Evolutionary conservation across 345 rosid genomes (phyloP).

Genomic region (Citrus trifoliata): DNA sequence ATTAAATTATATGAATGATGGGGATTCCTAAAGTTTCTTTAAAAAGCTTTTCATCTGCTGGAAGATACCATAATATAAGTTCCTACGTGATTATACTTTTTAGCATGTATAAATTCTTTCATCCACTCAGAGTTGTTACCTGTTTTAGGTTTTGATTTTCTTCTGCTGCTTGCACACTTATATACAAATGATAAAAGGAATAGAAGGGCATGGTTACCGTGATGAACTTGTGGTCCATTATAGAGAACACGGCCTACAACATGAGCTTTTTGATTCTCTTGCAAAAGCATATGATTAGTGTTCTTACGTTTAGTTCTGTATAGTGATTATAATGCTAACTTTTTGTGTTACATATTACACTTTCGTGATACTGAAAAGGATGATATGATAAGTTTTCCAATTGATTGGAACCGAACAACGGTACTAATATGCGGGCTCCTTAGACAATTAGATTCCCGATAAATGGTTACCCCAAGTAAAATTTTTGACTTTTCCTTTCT

Average conservation of each 20-base stretch:
- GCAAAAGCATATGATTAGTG: conserved; percentile 64
- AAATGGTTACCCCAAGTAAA: neutral
- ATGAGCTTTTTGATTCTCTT: conserved; percentile 84
- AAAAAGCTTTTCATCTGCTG: neutral
- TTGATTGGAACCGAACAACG: neutral
- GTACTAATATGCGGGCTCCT: neutral
- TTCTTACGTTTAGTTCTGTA: neutral
- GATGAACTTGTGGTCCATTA: conserved; percentile 70
- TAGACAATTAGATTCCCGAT: neutral
- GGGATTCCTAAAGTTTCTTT: neutral
- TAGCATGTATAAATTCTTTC: neutral
- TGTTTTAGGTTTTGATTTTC: conserved; percentile 1
- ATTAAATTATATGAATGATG: neutral
- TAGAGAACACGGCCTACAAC: conserved; percentile 61
- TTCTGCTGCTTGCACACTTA: conserved; percentile 11
- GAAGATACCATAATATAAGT: neutral
- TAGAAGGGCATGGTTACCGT: conserved; percentile 89
- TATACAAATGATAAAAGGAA: conserved; percentile 99
- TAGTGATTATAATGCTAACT: neutral
- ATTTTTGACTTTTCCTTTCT: neutral
- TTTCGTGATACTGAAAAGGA: neutral
- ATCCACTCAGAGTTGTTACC: neutral
- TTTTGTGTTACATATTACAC: neutral
- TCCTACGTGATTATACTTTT: neutral
- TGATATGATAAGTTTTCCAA: neutral